Percentiles rank a stretch among this genome's conserved stretches.
These are phyloP conservation scores for Trypanosomatidae sp. DNA, from an alignment of 208 protist genomes.

Conservation along the genomic window DNA sequence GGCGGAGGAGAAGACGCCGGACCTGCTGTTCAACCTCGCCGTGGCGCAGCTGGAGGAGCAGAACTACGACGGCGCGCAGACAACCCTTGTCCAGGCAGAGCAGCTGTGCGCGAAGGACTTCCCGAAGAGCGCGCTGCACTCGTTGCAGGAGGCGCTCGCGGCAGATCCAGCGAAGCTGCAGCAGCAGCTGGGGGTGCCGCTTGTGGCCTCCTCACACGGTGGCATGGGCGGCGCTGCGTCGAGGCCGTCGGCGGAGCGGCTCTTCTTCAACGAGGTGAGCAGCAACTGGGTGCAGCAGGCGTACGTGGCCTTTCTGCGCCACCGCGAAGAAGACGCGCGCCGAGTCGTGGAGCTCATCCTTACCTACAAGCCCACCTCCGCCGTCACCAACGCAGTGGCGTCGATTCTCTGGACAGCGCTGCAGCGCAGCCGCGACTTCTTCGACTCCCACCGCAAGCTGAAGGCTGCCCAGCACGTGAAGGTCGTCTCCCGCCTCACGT, in stretches of 20 bases:
- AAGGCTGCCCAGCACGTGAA: slow-evolving; percentile 63
- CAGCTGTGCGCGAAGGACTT: slow-evolving; percentile 50
- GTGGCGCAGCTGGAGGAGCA: slow-evolving; percentile 61
- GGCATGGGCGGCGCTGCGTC: not conserved
- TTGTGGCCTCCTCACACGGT: slow-evolving; percentile 7
- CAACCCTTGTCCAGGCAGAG: slow-evolving; percentile 71
- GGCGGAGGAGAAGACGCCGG: slow-evolving; percentile 63
- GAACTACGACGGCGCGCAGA: slow-evolving; percentile 51
- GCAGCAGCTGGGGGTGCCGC: slow-evolving; percentile 24
- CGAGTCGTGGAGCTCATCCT: slow-evolving; percentile 56
- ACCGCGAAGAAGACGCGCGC: slow-evolving; percentile 51
- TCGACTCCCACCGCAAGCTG: slow-evolving; percentile 70
- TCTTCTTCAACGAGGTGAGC: slow-evolving; percentile 78
- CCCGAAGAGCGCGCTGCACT: slow-evolving; percentile 46
- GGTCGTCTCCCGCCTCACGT: slow-evolving; percentile 54
- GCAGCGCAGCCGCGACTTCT: slow-evolving; percentile 56
- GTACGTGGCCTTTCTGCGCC: slow-evolving; percentile 50
- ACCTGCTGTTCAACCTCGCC: slow-evolving; percentile 83
- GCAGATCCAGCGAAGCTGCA: slow-evolving; percentile 33
- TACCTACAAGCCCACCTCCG: slow-evolving; percentile 51
- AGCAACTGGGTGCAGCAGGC: slow-evolving; percentile 84
- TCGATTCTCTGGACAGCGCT: slow-evolving; percentile 76
- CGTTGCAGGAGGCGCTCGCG: slow-evolving; percentile 48
- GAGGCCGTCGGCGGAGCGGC: slow-evolving; percentile 44
- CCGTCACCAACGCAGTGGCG: slow-evolving; percentile 62